Conservation (phyloP, 2,329 filamentous ascomycete genomes). For the Graphium sp. region DNA sequence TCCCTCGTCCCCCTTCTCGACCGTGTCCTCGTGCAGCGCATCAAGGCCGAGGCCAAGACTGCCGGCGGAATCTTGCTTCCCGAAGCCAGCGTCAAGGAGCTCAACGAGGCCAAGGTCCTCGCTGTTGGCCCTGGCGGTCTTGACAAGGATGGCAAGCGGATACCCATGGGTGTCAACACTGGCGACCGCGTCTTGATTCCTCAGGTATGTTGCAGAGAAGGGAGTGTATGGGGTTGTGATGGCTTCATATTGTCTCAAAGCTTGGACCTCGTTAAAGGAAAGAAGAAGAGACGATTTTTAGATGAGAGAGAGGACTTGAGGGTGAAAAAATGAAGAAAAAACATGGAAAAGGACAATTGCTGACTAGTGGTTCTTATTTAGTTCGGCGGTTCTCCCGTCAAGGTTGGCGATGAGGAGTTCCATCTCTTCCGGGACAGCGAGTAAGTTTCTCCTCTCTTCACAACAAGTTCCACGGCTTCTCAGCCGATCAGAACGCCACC, state of each 20-base stretch:
- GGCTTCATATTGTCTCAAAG: conserved; percentile 4
- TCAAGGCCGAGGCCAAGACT: conserved; percentile 95
- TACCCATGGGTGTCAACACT: conserved; percentile 64
- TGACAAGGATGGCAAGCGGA: conserved; percentile 77
- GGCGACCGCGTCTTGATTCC: conserved; percentile 95
- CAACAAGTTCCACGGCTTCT: too few relatives aligned
- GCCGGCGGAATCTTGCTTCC: conserved; percentile 95
- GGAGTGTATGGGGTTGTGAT: neutral
- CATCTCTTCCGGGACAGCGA: conserved; percentile 94
- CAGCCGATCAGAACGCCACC: too few relatives aligned
- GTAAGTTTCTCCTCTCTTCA: conserved; percentile 39
- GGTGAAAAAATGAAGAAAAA: too few relatives aligned
- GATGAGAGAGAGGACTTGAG: too few relatives aligned
- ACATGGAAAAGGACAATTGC: too few relatives aligned
- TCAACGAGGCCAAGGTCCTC: conserved; percentile 93
- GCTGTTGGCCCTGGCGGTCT: conserved; percentile 82
- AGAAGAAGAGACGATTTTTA: too few relatives aligned
- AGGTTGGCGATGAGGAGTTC: conserved; percentile 95
- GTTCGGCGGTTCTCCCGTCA: conserved; percentile 89
- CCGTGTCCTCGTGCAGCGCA: conserved; percentile 92
- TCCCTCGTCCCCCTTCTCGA: conserved; percentile 89
- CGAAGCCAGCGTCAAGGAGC: conserved; percentile 91
- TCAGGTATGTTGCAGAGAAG: conserved; percentile 51
- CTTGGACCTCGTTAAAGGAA: too few relatives aligned
- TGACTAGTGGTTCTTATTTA: conserved; percentile 19